phyloP scores from a whole-genome alignment of 2,329 filamentous ascomycete genomes.

The Onygena corvina region DNA sequence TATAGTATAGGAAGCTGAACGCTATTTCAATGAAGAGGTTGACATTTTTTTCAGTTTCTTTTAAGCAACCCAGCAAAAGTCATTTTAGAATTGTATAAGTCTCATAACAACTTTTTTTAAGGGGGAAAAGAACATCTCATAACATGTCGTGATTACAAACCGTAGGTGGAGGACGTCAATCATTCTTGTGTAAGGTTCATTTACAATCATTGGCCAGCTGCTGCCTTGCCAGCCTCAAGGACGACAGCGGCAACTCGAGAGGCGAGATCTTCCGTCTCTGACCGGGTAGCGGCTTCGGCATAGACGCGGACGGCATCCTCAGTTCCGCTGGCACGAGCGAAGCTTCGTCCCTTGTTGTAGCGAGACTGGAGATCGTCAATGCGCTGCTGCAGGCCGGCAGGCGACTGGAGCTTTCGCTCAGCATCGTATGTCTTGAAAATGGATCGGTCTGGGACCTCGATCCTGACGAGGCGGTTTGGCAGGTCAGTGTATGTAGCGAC shows the following conservation, averaged over 20 bases:
- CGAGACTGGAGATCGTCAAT: conserved; percentile 84
- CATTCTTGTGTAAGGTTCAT: background rate
- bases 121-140: conserved; percentile 1
- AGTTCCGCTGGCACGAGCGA: conserved; percentile 85
- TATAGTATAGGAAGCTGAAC: background rate
- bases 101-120: background rate
- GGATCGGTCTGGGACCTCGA: conserved; percentile 77
- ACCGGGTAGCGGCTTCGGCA: conserved; percentile 78
- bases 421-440: conserved; percentile 86
- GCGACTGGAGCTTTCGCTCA: conserved; percentile 73
- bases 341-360: conserved; percentile 78
- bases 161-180: no score
- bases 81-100: conserved; percentile 3
- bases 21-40: background rate
- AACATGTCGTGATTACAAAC: conserved; percentile 4
- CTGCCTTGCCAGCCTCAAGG: conserved; percentile 40
- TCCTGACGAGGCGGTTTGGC: conserved; percentile 86
- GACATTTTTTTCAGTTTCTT: background rate
- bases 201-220: background rate
- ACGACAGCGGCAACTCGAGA: conserved; percentile 68
- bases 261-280: conserved; percentile 82
- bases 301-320: conserved; percentile 96
- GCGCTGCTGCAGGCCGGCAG: conserved; percentile 64
- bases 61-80: background rate
- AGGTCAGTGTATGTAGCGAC: conserved; percentile 84